phyloP scores from a whole-genome alignment of 495 filamentous ascomycete species.

The Venustampulla echinocandica region DNA sequence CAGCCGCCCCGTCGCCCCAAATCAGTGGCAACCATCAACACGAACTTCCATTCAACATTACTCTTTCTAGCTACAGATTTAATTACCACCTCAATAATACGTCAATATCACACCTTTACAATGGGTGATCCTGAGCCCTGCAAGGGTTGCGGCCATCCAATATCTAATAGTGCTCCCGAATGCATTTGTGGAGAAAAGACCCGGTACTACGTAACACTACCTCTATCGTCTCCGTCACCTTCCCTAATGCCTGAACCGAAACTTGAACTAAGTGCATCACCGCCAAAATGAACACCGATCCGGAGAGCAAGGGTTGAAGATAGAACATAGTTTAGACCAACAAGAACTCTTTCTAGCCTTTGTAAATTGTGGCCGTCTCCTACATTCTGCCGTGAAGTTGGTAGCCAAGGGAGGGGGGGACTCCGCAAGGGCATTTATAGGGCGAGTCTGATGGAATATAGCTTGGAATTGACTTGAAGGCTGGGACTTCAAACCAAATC shows the following conservation, averaged over 20 bases:
- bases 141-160: background rate
- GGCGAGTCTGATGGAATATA: background rate
- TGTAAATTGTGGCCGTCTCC: no score
- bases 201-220: background rate
- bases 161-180: background rate
- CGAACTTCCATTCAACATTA: background rate
- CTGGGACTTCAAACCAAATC: background rate
- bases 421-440: background rate
- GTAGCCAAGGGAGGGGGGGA: background rate
- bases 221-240: background rate
- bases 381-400: background rate
- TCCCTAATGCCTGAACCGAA: background rate
- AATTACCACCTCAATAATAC: background rate
- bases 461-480: background rate
- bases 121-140: background rate
- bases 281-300: background rate
- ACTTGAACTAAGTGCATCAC: background rate
- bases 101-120: background rate
- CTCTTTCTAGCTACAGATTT: background rate
- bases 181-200: background rate
- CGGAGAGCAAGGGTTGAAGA: background rate
- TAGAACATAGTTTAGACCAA: background rate
- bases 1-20: no score
- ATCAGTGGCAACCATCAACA: background rate
- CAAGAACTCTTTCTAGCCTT: background rate